Base-by-base conservation (phyloP, 2,329 filamentous ascomycete genomes). In the Pseudogymnoascus destructans region DNA sequence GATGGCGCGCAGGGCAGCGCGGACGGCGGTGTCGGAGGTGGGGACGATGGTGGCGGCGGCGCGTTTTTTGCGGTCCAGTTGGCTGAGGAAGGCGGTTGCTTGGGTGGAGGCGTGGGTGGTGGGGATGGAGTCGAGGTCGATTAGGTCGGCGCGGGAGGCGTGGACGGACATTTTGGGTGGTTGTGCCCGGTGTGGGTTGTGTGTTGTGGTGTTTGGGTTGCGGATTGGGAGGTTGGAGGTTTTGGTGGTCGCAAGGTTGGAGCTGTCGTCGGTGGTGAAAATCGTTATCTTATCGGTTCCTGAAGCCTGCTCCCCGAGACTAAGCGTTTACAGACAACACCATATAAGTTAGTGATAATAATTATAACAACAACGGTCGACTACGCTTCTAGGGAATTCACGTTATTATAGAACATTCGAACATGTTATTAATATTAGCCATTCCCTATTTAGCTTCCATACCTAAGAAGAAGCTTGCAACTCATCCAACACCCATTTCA, bases 1-100 rank as follows among this genome's bases (percentile, higher is more conserved):
- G 63, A 95, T 78, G 66, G 93, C 86, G 63, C 93, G 84, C 60
- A 97, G 79, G 64, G 82, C 84, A 35, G 83, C 77, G 61, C 90
- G 87, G 54, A 98, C 91, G 66, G 87, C 83, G 61, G 80, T 84
- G 75, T 98, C 93, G 70, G 96, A 91, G 58, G 95, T 98, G 0
- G 92, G 93, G 3, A 98, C 93, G 10, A 87, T 86, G 65, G 97
- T 88, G 9, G 87, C 86, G 15, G 90, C 90, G 9, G 90, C 91
- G 67, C 89, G 81, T 67, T 90, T 84, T 73, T 95, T 96, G 61
- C 92, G 87, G 67, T 90, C 87, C 71, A 98, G 93, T 70, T 97
- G 91, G 32, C 64, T 66, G 21, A 69, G 65, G 32, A 70, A 68
- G 5, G 67, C 68, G 27, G 67, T 68, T 4, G 67, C 68, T 42